Evolutionary conservation across 2,329 filamentous ascomycete species (phyloP).

Genomic region (Mycosphaerella arachidis): DNA sequence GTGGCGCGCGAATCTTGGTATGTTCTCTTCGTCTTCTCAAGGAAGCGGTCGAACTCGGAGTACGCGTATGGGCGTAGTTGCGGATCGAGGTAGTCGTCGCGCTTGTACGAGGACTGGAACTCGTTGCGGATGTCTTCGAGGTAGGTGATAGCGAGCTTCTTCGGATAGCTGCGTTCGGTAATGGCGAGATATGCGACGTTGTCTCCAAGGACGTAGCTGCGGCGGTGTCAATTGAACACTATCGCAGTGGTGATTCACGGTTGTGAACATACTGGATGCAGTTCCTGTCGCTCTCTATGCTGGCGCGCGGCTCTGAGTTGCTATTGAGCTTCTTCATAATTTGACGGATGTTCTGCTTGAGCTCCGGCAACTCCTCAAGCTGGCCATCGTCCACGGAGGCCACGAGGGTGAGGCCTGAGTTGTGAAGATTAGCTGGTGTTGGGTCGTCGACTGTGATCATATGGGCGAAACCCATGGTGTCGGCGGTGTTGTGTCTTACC

Average conservation of each 20-base stretch:
- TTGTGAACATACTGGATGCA: conserved; percentile 68
- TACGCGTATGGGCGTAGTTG: conserved; percentile 87
- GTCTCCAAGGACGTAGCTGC: conserved; percentile 76
- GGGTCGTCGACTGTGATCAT: neutral
- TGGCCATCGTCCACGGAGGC: conserved; percentile 89
- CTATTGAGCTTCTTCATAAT: conserved; percentile 82
- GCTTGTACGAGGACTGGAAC: conserved; percentile 80
- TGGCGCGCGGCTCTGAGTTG: conserved; percentile 85
- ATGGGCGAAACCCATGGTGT: neutral
- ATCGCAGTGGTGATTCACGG: neutral
- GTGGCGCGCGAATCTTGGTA: conserved; percentile 90
- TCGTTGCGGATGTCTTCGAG: conserved; percentile 86
- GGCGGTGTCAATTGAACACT: conserved; percentile 19
- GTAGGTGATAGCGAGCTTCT: conserved; percentile 98
- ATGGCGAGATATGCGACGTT: conserved; percentile 90
- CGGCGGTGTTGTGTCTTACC: conserved; percentile 50
- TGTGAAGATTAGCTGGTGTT: conserved; percentile 16
- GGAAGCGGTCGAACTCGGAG: conserved; percentile 97
- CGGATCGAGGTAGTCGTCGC: conserved; percentile 67
- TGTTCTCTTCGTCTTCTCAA: conserved; percentile 83
- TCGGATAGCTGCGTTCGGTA: conserved; percentile 88
- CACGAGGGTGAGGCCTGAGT: conserved; percentile 81
- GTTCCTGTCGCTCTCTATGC: conserved; percentile 79
- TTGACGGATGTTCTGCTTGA: conserved; percentile 87
- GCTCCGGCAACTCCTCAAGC: conserved; percentile 73